These are phyloP conservation scores for Pisolithus orientalis DNA, from an alignment of 768 basidiomycete genomes.

Conservation along the genomic window DNA sequence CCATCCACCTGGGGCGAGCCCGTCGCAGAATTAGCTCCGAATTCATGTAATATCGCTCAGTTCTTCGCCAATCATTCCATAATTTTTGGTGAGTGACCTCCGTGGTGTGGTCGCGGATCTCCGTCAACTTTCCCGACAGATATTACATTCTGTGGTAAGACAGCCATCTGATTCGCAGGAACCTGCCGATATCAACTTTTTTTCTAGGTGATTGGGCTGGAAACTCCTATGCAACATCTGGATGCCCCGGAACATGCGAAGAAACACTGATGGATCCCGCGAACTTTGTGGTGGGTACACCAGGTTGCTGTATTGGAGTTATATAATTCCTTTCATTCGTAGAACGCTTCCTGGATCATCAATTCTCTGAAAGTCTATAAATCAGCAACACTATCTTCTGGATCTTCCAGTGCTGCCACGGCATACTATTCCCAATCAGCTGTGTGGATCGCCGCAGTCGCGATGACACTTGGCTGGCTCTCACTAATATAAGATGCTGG, in stretches of 20 bases:
- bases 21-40: slow-evolving; percentile 51
- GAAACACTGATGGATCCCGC: slow-evolving; percentile 56
- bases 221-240: slow-evolving; percentile 67
- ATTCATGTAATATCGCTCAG: slow-evolving; percentile 48
- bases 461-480: slow-evolving; percentile 7
- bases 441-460: slow-evolving; percentile 7
- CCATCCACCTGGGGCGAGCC: slow-evolving; percentile 67
- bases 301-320: background rate
- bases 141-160: slow-evolving; percentile 75
- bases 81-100: slow-evolving; percentile 53
- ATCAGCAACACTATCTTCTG: slow-evolving; percentile 42
- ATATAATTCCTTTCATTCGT: slow-evolving; percentile 4
- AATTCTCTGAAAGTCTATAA: slow-evolving; percentile 73
- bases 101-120: slow-evolving; percentile 1
- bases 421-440: slow-evolving; percentile 1
- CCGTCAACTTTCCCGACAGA: slow-evolving; percentile 36
- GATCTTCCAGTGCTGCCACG: slow-evolving; percentile 19
- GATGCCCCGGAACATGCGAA: slow-evolving; percentile 70
- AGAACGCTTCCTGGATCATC: slow-evolving; percentile 82
- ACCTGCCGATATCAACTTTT: slow-evolving; percentile 5
- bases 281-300: slow-evolving; percentile 59
- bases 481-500: slow-evolving; percentile 12
- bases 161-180: background rate
- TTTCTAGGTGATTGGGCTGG: slow-evolving; percentile 75
- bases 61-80: slow-evolving; percentile 69